Base-by-base conservation (phyloP, 306 rosid genomes). In the Abrus precatorius region DNA sequence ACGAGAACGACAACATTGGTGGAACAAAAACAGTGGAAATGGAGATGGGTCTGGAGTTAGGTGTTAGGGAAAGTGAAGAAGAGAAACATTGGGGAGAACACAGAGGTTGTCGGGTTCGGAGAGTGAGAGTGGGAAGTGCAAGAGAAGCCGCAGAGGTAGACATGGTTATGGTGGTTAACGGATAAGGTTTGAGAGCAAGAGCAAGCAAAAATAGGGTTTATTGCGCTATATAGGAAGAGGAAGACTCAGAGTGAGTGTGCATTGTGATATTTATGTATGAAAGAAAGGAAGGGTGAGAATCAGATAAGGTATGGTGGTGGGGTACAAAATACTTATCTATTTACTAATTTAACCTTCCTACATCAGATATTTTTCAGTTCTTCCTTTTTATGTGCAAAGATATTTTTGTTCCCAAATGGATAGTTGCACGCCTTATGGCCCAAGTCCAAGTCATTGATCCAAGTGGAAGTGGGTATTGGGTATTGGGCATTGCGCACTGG, bases 71-170 rank as follows among this genome's bases (percentile, higher is more conserved):
- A 2, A 87, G 79, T 0, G 77, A 81, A 30, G 92, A 48, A 12
- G 92, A 59, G 30, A 83, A n/a, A 27, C 77, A 76, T 41, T 67
- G 72, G 7, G 91, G 69, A 0, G 87, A 81, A 47, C 57, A 44
- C 1, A 85, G 79, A 2, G 88, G 59, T 55, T 86, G 69, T 29
- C 74, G 84, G 43, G 92, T 69, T 48, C 82, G 84, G 60, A 86
- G 89, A 10, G 88, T 50, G 33, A 90, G 77, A 30, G 90, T 80
- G 0, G 95, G 91, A 14, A 91, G 88, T 4, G 86, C 86, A 0
- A 95, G 59, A 10, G 97, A 90, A 67, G 97, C 83, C 0, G 95
- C 92, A 13, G 94, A 80, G 82, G 98, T 67, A 72, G 97, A 30
- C 97, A 95, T 91, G 84, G 93, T 48, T 10, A 32, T 9, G 66